Percentiles rank a stretch among this genome's conserved stretches.
Conservation (phyloP, 2,329 filamentous ascomycete species). For the Sporothrix mexicana region DNA sequence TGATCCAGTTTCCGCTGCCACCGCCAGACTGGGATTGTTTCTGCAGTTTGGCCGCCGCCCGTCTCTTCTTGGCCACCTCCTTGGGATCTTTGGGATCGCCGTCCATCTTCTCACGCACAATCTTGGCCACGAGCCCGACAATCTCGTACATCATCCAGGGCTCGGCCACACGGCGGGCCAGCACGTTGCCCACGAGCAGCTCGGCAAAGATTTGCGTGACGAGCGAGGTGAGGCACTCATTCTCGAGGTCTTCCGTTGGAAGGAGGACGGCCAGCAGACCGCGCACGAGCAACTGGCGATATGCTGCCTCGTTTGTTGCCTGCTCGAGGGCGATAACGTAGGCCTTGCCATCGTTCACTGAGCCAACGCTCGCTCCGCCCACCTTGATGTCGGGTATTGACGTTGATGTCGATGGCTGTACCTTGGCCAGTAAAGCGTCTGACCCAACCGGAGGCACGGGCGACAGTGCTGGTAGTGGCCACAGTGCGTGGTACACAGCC, state of each 20-base stretch:
- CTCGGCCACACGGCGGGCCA: constrained; percentile 81
- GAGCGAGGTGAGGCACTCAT: constrained; percentile 80
- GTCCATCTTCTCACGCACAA: constrained; percentile 43
- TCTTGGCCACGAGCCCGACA: constrained; percentile 71
- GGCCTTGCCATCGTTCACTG: constrained; percentile 57
- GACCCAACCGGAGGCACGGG: constrained; percentile 66
- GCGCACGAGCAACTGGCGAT: constrained; percentile 87
- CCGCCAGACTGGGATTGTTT: not conserved
- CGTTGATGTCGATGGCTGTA: not conserved
- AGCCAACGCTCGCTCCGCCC: constrained; percentile 41
- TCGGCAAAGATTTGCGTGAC: constrained; percentile 89
- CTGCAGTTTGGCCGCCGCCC: not conserved
- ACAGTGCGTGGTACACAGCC: constrained; percentile 81
- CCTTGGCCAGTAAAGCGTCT: constrained; percentile 31
- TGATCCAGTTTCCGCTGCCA: constrained; percentile 24
- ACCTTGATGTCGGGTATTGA: not conserved
- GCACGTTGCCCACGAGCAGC: constrained; percentile 81
- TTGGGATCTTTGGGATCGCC: constrained; percentile 8
- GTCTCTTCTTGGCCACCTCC: not conserved
- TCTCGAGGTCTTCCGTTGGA: constrained; percentile 90
- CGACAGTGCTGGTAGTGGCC: constrained; percentile 78
- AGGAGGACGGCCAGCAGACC: constrained; percentile 81
- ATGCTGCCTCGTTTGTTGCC: constrained; percentile 76
- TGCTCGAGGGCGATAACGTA: constrained; percentile 61
- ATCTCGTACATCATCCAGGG: constrained; percentile 89